phyloP scores from a whole-genome alignment of 495 filamentous ascomycete genomes.

The Xylaria flabelliformis region DNA sequence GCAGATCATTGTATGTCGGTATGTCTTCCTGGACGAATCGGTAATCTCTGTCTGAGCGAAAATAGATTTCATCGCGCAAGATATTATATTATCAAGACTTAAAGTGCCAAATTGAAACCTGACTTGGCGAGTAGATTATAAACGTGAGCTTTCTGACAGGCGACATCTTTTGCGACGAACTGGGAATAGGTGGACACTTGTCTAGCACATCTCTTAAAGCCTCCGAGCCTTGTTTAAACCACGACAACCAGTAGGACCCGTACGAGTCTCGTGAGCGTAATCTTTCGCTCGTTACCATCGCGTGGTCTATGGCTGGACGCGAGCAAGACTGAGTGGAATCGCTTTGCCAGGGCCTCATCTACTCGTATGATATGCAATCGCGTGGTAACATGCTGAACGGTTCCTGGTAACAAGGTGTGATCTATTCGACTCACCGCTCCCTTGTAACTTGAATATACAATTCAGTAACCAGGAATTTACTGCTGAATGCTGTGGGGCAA shows the following conservation, averaged over 20 bases:
- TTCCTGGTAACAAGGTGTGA: neutral
- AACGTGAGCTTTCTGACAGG: neutral
- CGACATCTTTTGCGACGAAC: neutral
- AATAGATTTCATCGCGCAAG: neutral
- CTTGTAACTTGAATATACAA: neutral
- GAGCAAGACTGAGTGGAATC: neutral
- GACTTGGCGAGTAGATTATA: neutral
- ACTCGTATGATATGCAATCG: constrained; percentile 1
- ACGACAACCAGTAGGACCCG: neutral
- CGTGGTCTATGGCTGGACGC: neutral
- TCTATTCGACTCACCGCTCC: neutral
- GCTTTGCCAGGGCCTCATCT: neutral
- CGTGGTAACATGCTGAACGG: neutral
- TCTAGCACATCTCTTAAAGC: neutral
- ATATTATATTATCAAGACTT: neutral
- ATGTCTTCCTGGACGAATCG: neutral
- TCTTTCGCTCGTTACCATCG: neutral
- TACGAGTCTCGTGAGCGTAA: neutral
- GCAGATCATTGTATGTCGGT: neutral
- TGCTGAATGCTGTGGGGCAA: neutral
- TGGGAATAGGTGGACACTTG: neutral
- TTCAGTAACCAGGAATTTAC: neutral
- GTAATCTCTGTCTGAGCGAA: neutral
- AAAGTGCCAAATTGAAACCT: neutral
- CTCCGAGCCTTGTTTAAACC: neutral